Evolutionary conservation across 306 rosid genomes (phyloP), one percentile per base, ranked within the genome.

Genomic region (Ammopiptanthus mongolicus): DNA sequence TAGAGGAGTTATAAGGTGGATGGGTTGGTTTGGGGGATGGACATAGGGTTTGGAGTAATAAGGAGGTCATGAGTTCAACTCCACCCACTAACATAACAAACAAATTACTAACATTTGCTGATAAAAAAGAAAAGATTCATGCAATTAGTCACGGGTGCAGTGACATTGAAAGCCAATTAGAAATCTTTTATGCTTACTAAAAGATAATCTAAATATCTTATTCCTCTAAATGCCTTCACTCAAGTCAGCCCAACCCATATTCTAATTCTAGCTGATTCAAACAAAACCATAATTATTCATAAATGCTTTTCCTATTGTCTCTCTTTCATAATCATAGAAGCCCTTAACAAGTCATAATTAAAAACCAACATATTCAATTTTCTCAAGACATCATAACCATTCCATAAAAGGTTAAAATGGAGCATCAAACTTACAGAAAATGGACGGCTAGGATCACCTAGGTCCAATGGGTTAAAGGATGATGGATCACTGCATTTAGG

Each of bases 351-450:
- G 36, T 53, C 55, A 60, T 13, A 59, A 63, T 71, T 55, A 76
- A 55, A 75, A 68, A 37, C 28, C 44, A 57, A 12, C 41, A 25
- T 14, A 58, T 14, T 42, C 53, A 62, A 64, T 59, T 55, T 59
- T 72, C 44, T 56, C 70, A 55, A 6, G 25, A 42, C 11, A 56
- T 4, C 4, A 18, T 69, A 42, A 13, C 21, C 57, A 58, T 46
- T 47, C 42, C 44, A 18, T 31, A 61, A 17, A 23, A 11, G 23
- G 17, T 18, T 2, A 58, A 70, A 68, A 19, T 51, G 51, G 15
- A 33, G 22, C 17, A 36, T 28, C 15, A 72, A 77, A 89, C 97
- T 93, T 90, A 93, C 98, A 65, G 88, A 69, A 47, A 71, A 60
- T 5, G 87, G 52, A 65, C 55, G 82, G 74, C 71, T 65, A 48